These are phyloP conservation scores for Teratosphaeria gauchensis DNA, from an alignment of 2,329 filamentous ascomycete species.

Conservation along the genomic window DNA sequence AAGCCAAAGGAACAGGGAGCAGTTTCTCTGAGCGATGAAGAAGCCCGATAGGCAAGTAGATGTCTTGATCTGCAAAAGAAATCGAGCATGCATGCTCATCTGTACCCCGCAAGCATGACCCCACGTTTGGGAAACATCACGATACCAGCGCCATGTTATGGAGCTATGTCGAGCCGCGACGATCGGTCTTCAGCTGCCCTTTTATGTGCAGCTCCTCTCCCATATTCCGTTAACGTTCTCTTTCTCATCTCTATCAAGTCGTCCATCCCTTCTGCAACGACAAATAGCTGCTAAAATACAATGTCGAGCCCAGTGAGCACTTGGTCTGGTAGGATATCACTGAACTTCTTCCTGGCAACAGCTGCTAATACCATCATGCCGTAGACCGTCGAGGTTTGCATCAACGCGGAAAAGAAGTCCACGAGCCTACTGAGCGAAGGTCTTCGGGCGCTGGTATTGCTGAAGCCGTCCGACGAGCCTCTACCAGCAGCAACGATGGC, in stretches of 20 bases:
- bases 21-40: background rate
- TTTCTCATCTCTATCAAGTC: background rate
- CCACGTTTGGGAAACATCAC: background rate
- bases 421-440: slow-evolving; percentile 15
- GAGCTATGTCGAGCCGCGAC: background rate
- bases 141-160: background rate
- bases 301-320: slow-evolving; percentile 5
- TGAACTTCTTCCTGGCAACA: background rate
- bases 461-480: slow-evolving; percentile 21
- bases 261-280: background rate
- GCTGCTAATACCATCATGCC: background rate
- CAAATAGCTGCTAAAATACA: background rate
- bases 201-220: background rate
- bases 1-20: background rate
- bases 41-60: background rate
- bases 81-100: background rate
- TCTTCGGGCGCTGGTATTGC: slow-evolving; percentile 10
- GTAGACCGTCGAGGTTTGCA: slow-evolving; percentile 24
- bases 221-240: background rate
- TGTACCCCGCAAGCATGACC: background rate
- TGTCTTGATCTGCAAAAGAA: background rate
- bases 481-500: slow-evolving; percentile 12
- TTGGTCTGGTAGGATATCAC: slow-evolving; percentile 10
- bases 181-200: background rate
- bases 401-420: slow-evolving; percentile 25